phyloP scores from a whole-genome alignment of 805 yeast species.

The Candida endomychidarum region DNA sequence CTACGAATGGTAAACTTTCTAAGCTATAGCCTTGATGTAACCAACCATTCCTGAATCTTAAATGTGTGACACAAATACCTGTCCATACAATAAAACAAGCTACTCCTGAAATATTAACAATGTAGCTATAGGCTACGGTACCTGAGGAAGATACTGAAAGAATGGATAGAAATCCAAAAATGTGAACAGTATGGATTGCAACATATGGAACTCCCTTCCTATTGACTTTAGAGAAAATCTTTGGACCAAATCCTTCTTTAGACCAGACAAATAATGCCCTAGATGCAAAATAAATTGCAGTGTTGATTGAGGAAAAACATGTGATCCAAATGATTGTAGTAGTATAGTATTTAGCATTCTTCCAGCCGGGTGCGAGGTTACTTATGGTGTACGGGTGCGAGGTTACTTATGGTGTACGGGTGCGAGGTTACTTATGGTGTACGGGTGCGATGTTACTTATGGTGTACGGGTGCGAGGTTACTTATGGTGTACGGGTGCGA shows the following conservation, averaged over 20 bases:
- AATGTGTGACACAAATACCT: conserved; percentile 20
- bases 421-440: too few relatives aligned
- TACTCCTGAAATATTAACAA: conserved; percentile 21
- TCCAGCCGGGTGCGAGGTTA: too few relatives aligned
- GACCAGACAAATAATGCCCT: conserved; percentile 38
- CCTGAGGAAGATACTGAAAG: conserved; percentile 19
- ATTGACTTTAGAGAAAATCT: conserved; percentile 29
- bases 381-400: too few relatives aligned
- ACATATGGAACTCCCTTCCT: conserved; percentile 34
- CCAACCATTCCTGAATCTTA: conserved; percentile 23
- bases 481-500: too few relatives aligned
- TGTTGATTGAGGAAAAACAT: conserved; percentile 41
- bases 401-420: too few relatives aligned
- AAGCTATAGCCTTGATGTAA: conserved; percentile 16
- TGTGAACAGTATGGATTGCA: conserved; percentile 20
- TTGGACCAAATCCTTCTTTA: conserved; percentile 38
- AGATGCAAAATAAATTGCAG: conserved; percentile 27
- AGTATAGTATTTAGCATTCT: conserved; percentile 33
- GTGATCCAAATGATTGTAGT: conserved; percentile 41
- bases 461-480: too few relatives aligned
- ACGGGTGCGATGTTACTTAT: too few relatives aligned
- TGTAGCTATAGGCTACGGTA: conserved; percentile 20
- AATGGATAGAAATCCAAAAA: conserved; percentile 21
- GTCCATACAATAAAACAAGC: conserved; percentile 25
- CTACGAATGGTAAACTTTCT: conserved; percentile 17